Percentiles rank a stretch among this genome's conserved stretches.
Evolutionary conservation across 2,329 filamentous ascomycete species (phyloP).

Genomic region (Capronia epimyces): DNA sequence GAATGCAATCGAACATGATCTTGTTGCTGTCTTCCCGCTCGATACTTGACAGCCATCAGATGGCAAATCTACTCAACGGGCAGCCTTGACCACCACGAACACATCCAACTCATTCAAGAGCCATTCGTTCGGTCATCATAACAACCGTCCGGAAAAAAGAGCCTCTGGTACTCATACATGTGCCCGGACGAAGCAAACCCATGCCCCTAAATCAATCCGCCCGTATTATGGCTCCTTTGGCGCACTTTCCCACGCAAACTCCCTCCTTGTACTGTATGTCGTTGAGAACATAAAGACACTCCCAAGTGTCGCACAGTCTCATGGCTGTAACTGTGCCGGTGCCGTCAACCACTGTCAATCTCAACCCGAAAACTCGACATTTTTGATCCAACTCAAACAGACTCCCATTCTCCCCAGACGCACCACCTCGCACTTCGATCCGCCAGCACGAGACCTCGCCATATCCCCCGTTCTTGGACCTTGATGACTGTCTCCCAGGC

Average conservation of each 20-base stretch:
- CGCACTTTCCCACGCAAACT: too few species aligned
- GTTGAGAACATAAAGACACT: not conserved
- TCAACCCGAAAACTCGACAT: not conserved
- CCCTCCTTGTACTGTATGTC: not conserved
- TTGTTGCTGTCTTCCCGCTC: too few species aligned
- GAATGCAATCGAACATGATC: too few species aligned
- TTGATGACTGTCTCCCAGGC: constrained; percentile 64
- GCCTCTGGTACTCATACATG: not conserved
- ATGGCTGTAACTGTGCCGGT: too few species aligned
- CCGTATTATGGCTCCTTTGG: not conserved
- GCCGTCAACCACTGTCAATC: too few species aligned
- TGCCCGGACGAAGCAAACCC: not conserved
- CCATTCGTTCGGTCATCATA: not conserved
- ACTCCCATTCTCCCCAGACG: constrained; percentile 64
- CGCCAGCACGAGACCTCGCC: constrained; percentile 59
- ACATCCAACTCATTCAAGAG: not conserved
- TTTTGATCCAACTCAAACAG: constrained; percentile 38
- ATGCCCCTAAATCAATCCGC: not conserved
- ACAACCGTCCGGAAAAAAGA: not conserved
- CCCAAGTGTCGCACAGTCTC: too few species aligned
- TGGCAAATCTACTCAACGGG: not conserved
- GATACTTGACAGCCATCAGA: not conserved
- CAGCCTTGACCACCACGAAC: not conserved
- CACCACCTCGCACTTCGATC: constrained; percentile 63
- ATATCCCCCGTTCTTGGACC: constrained; percentile 58